Evolutionary conservation across 2,329 filamentous ascomycete species (phyloP).

Genomic region (Monilinia laxa): DNA sequence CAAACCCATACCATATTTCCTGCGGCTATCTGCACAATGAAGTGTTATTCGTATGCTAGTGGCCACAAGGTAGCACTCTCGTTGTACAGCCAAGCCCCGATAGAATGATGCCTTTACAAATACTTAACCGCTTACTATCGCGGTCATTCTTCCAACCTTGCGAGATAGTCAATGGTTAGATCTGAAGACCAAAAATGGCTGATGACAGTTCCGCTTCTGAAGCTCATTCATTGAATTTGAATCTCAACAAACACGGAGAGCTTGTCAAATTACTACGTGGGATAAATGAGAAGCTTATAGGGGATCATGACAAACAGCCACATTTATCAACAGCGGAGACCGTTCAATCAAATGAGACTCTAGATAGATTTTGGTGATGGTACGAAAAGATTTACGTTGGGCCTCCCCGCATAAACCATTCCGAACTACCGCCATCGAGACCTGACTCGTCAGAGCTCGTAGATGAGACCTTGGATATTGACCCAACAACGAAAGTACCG

Average conservation of each 20-base stretch:
- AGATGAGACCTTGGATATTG: too few species aligned
- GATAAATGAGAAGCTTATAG: neutral
- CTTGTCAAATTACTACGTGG: neutral
- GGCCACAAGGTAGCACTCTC: neutral
- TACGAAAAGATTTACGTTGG: neutral
- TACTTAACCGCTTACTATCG: neutral
- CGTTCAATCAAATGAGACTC: too few species aligned
- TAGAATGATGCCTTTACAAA: neutral
- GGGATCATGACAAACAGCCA: neutral
- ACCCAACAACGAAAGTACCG: too few species aligned
- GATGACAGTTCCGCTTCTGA: neutral
- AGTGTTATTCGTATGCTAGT: neutral
- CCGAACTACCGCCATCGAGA: neutral
- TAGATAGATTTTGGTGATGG: neutral
- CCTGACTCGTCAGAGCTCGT: too few species aligned
- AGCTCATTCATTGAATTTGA: neutral
- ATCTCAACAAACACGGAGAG: neutral
- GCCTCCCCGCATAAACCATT: rapidly evolving
- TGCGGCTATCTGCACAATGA: neutral
- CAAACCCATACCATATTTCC: neutral
- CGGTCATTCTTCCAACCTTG: neutral
- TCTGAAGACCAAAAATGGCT: neutral
- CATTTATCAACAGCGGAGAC: neutral
- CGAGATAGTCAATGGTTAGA: neutral
- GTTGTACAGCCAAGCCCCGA: neutral